Percentiles rank a stretch among this genome's conserved stretches.
These are phyloP conservation scores for Multifurca ochricompacta DNA, from an alignment of 768 basidiomycete species.

Conservation along the genomic window DNA sequence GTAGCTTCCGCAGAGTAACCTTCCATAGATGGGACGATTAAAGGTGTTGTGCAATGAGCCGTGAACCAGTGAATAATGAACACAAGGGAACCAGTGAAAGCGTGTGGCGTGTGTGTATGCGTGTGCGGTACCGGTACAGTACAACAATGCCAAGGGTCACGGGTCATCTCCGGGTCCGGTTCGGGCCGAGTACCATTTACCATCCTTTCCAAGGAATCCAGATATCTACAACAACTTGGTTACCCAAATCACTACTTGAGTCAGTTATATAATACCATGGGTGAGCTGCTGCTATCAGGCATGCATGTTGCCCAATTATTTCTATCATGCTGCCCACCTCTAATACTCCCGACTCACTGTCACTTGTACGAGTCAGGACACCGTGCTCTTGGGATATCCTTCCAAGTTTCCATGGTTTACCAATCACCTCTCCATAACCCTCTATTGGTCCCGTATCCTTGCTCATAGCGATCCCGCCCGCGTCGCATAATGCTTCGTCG, in stretches of 20 bases:
- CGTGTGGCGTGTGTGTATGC: too few relatives aligned
- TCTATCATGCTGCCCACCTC: slow-evolving; percentile 56
- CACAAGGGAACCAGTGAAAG: too few relatives aligned
- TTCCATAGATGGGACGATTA: slow-evolving; percentile 51
- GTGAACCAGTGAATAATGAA: too few relatives aligned
- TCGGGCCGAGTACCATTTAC: slow-evolving; percentile 39
- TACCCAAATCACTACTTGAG: slow-evolving; percentile 41
- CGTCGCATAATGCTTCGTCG: slow-evolving; percentile 77
- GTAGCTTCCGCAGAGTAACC: slow-evolving; percentile 79
- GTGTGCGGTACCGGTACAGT: too few relatives aligned
- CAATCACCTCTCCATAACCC: slow-evolving; percentile 65
- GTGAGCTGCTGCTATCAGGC: slow-evolving; percentile 69
- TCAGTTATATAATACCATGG: slow-evolving; percentile 85
- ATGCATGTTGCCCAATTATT: slow-evolving; percentile 82
- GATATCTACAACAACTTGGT: slow-evolving; percentile 56
- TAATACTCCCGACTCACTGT: slow-evolving; percentile 27
- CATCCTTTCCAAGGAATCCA: slow-evolving; percentile 93
- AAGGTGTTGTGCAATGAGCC: too few relatives aligned
- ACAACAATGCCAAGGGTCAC: too few relatives aligned
- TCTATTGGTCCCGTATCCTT: slow-evolving; percentile 74
- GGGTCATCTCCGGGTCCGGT: too few relatives aligned
- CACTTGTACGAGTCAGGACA: slow-evolving; percentile 40
- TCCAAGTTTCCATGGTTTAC: slow-evolving; percentile 55
- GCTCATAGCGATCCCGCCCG: slow-evolving; percentile 79
- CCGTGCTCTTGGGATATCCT: slow-evolving; percentile 77